Conservation (phyloP, 2,329 filamentous ascomycete species). For the Nectriaceae sp. region DNA sequence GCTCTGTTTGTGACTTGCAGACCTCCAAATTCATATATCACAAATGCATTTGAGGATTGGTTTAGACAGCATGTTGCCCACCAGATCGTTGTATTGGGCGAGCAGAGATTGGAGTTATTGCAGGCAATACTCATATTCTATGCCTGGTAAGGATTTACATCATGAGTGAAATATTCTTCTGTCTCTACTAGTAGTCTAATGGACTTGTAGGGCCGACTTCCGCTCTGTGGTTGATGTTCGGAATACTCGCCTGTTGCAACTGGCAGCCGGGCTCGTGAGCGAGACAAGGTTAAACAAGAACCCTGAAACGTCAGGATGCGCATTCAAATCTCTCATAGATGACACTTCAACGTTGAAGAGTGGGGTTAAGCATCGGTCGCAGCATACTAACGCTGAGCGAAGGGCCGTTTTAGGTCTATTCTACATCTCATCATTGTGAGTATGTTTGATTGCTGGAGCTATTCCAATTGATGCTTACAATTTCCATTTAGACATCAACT, state of each 20-base stretch:
- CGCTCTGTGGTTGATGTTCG: not conserved
- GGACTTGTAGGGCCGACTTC: not conserved
- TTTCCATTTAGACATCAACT: not conserved
- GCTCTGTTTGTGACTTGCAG: not conserved
- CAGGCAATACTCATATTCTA: slow-evolving; percentile 8
- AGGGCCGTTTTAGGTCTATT: not conserved
- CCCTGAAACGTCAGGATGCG: not conserved
- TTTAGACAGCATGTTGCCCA: slow-evolving; percentile 4
- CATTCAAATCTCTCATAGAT: not conserved
- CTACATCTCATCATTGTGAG: not conserved
- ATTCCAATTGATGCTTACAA: not conserved
- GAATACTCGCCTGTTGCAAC: not conserved
- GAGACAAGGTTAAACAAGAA: not conserved
- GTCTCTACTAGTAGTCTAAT: not conserved
- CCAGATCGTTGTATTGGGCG: slow-evolving; percentile 2
- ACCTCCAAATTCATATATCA: not conserved
- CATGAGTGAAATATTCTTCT: not conserved
- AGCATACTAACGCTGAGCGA: not conserved
- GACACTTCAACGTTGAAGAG: not conserved
- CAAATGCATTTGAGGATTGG: slow-evolving; percentile 2
- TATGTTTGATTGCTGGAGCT: not conserved
- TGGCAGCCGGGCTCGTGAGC: not conserved
- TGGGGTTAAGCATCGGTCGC: not conserved
- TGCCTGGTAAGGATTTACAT: slow-evolving; percentile 1
- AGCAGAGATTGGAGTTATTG: slow-evolving; percentile 3